phyloP scores from a whole-genome alignment of 805 yeast genomes.

The Hermanozyma aechmeae region DNA sequence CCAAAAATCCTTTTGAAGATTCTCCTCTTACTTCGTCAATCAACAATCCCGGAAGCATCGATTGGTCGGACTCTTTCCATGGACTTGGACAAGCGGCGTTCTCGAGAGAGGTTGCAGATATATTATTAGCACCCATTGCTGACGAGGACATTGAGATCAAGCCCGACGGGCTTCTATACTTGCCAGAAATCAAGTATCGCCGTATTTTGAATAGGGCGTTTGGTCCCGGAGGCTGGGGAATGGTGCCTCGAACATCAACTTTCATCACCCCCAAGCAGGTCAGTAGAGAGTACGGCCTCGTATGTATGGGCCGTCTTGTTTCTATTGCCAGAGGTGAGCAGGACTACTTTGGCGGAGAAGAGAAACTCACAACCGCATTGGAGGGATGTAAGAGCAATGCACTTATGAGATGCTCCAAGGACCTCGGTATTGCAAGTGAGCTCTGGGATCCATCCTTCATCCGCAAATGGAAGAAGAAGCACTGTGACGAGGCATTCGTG shows the following conservation, averaged over 20 bases:
- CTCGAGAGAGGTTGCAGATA: conserved; percentile 44
- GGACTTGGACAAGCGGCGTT: conserved; percentile 84
- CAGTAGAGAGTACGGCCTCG: conserved; percentile 83
- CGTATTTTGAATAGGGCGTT: conserved; percentile 82
- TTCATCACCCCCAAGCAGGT: conserved; percentile 63
- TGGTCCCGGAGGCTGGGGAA: conserved; percentile 99
- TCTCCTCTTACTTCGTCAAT: conserved; percentile 10
- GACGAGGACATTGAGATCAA: conserved; percentile 81
- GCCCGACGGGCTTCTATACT: conserved; percentile 86
- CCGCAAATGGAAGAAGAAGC: conserved; percentile 26
- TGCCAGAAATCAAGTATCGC: conserved; percentile 94
- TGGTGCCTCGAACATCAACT: conserved; percentile 87
- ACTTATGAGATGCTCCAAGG: conserved; percentile 95
- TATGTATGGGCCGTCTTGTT: conserved; percentile 82
- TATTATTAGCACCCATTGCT: conserved; percentile 54
- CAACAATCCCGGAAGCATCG: conserved; percentile 19
- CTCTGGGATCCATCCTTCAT: conserved; percentile 96
- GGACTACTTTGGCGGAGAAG: conserved; percentile 72
- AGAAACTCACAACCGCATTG: conserved; percentile 87
- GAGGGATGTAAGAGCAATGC: conserved; percentile 98
- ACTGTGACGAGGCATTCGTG: conserved; percentile 76
- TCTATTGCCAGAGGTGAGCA: conserved; percentile 95
- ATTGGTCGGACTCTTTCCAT: conserved; percentile 84
- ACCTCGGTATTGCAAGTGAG: conserved; percentile 92
- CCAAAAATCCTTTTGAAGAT: conserved; percentile 11